Evolutionary conservation across 352 stramenopile species (phyloP), one percentile per base, ranked within the genome.

Genomic region (Lagenidium giganteum): DNA sequence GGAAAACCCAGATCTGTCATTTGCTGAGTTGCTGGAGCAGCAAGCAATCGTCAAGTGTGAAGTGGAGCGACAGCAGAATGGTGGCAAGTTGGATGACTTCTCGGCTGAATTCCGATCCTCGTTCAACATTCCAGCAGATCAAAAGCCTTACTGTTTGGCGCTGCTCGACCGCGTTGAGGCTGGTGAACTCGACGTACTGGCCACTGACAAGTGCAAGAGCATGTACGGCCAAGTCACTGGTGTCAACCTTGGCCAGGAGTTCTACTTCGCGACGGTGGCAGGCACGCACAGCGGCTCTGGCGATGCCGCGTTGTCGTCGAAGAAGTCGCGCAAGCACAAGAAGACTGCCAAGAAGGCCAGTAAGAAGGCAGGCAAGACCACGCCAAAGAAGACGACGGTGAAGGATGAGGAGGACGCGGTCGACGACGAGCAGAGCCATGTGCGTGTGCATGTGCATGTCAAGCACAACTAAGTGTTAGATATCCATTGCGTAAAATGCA

Each of bases 41-140:
- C 42, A 59, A 48, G 42, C 37, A n/a, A 13, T 54, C 17, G 24
- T 59, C 23, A 54, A 59, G 18, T 59, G 51, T 20, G 12, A 46
- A 1, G 44, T 49, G 8, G 31, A 54, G 3, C 36, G 49, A 32
- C 27, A 40, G 2, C 33, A 31, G n/a, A n/a, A n/a, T n/a, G n/a
- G n/a, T n/a, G n/a, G 42, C 3, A 21, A 20, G 0, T 13, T 59
- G 3, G 30, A 35, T 5, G 51, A 59, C 44, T 59, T 54, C 20
- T 38, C 44, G 18, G 34, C 23, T 3, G 24, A 18, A 8, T 59
- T 59, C 16, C 51, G 51, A 4, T 11, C 5, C 8, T 44, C 46
- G 39, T 54, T 59, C 34, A 46, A 47, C 17, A 44, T 59, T 7
- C 7, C 37, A 8, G 29, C 31, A 18, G 27, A 9, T 9, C 26